Conservation (phyloP, 208 protist species). For the Crithidia thermophila region DNA sequence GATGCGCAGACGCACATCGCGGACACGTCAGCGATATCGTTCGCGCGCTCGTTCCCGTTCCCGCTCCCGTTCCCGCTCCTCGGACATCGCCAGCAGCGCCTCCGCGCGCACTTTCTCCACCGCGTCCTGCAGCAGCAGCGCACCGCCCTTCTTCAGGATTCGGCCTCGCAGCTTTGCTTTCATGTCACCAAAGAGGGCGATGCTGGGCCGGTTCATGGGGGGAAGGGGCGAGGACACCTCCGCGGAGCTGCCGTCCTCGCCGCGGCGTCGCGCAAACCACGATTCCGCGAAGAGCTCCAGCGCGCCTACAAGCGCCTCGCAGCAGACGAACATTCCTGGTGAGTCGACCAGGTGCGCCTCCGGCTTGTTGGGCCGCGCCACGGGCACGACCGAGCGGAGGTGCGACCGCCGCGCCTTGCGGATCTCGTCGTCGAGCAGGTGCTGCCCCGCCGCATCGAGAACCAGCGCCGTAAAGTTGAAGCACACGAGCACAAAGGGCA, state of each 20-base stretch:
- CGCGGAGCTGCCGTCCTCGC: neutral
- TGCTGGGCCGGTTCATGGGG: constrained; percentile 14
- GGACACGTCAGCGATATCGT: too few species aligned
- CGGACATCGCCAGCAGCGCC: neutral
- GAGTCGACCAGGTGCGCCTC: constrained; percentile 7
- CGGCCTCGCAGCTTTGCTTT: constrained; percentile 23
- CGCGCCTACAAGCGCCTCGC: constrained; percentile 25
- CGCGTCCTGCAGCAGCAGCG: constrained; percentile 16
- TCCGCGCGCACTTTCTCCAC: constrained; percentile 18
- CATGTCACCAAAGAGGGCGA: constrained; percentile 34
- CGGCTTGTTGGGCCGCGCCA: neutral
- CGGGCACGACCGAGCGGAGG: constrained; percentile 2
- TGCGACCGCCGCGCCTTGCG: constrained; percentile 4
- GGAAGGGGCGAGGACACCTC: neutral
- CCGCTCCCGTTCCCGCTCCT: neutral
- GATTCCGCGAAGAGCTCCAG: constrained; percentile 30
- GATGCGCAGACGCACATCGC: neutral
- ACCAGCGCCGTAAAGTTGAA: constrained; percentile 76
- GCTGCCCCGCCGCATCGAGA: constrained; percentile 42
- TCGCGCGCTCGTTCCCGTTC: neutral
- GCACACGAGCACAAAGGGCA: constrained; percentile 79
- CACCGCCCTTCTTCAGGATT: constrained; percentile 25
- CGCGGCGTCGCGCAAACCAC: constrained; percentile 10
- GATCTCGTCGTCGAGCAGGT: constrained; percentile 30
- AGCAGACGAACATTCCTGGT: constrained; percentile 30